A percentile compares a stretch with the other conserved stretches of the same genome.
phyloP scores from a whole-genome alignment of 306 rosid genomes.

The Senna tora region DNA sequence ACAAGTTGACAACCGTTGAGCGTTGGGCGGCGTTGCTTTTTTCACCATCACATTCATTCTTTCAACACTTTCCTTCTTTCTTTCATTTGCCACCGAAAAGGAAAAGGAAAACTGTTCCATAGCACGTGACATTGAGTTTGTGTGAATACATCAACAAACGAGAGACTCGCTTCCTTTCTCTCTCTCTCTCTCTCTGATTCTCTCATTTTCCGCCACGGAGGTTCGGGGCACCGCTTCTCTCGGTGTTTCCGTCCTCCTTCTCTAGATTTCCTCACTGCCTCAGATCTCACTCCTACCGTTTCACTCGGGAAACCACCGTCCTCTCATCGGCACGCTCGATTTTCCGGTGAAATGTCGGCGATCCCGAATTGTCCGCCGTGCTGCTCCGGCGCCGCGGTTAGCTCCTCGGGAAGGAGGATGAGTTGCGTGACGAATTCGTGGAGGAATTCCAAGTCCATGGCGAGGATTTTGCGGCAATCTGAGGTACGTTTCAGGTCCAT shows the following conservation, averaged over 20 bases:
- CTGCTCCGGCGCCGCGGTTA: conserved; percentile 32
- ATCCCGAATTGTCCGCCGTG: conserved; percentile 54
- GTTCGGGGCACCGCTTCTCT: conserved; percentile 32
- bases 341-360: conserved; percentile 49
- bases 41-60: not conserved
- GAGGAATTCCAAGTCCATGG: conserved; percentile 32
- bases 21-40: not conserved
- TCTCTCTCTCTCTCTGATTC: conserved; percentile 31
- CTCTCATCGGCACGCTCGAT: not conserved
- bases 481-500: conserved; percentile 42
- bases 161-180: conserved; percentile 24
- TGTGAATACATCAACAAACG: too few relatives aligned
- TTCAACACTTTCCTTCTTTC: not conserved
- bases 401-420: conserved; percentile 30
- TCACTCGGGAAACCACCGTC: not conserved
- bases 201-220: conserved; percentile 39
- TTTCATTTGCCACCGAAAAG: not conserved
- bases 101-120: not conserved
- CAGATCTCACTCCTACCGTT: not conserved
- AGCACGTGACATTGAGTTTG: not conserved
- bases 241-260: conserved; percentile 50
- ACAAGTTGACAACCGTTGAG: not conserved
- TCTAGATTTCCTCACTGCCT: not conserved
- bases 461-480: conserved; percentile 41
- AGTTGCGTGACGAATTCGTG: conserved; percentile 15